Percentiles rank a stretch among this genome's conserved stretches.
phyloP scores from a whole-genome alignment of 495 filamentous ascomycete species.

The Aspergillus nanangensis region DNA sequence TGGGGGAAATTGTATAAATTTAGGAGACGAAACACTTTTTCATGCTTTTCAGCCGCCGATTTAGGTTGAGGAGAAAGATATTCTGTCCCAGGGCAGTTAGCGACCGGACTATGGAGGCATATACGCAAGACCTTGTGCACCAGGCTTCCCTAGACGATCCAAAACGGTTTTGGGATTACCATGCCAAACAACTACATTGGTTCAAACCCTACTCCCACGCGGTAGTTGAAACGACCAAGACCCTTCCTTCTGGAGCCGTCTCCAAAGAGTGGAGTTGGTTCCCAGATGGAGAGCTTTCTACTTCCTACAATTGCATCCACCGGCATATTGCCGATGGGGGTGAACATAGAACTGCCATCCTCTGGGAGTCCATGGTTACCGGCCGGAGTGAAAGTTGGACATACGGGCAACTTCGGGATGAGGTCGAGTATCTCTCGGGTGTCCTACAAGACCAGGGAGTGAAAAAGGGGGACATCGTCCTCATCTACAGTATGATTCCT shows the following conservation, averaged over 20 bases:
- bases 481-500: constrained; percentile 55
- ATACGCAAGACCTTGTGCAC: constrained; percentile 22
- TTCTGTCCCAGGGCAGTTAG: too few relatives aligned
- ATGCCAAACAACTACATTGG: constrained; percentile 66
- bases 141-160: constrained; percentile 31
- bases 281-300: constrained; percentile 70
- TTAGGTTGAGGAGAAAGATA: too few relatives aligned
- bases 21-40: too few relatives aligned
- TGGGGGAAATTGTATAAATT: too few relatives aligned
- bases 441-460: constrained; percentile 69
- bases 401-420: constrained; percentile 61
- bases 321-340: constrained; percentile 62
- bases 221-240: constrained; percentile 26
- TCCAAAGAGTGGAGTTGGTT: constrained; percentile 52
- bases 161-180: constrained; percentile 61
- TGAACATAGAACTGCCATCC: constrained; percentile 60
- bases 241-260: constrained; percentile 27
- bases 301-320: constrained; percentile 76
- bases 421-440: constrained; percentile 69
- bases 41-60: too few relatives aligned
- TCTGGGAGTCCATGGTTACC: constrained; percentile 72
- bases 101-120: not conserved
- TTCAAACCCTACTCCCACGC: constrained; percentile 52
- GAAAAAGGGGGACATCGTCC: constrained; percentile 71
- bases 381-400: constrained; percentile 56